Base-by-base conservation (phyloP, 495 filamentous ascomycete genomes). In the Endocarpon pusillum region DNA sequence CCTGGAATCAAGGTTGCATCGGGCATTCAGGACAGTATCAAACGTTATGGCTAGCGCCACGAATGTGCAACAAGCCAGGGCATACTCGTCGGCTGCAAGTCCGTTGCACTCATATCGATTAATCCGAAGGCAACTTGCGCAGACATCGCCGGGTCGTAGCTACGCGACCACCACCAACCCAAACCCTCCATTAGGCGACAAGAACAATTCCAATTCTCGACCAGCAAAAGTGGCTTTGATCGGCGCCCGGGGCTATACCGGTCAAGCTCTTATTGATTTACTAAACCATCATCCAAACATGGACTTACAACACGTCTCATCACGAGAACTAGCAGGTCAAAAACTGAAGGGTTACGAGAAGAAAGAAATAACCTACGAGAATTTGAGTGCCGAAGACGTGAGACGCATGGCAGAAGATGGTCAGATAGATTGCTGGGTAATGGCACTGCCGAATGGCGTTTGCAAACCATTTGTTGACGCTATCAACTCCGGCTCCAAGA, bases 371-470 rank as follows among this genome's bases (percentile, higher is more conserved):
- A 81, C 69, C 43, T 97, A 96, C 52, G 83, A 92, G 61, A 93
- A 87, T 53, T 66, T 96, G 21, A 74, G 71, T 42, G 68, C 82
- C 25, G 89, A 97, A 34, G 87, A 94, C 48, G 79, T 94, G 16
- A 73, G 80, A 34, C 72, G 75, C 35, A 91, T 94, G 83, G 82
- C 86, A 42, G 73, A 81, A 48, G 76, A 78, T 27, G 79, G 79
- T n/a, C 78, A 89, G 34, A 81, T 97, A 35, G 89, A 97, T 62
- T 91, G 84, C 60, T 96, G 85, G 84, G 82, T 97, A 21, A 92
- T 96, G 84, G 89, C 89, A 23, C 69, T 97, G 19, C 89, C 89
- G 9, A 97, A 97, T 47, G 89, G 89, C 32, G 84, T 97, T 37
- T 94, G 85, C 67, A 83, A 87, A 60, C 89, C 89, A 2, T 97